A percentile compares a stretch with the other conserved stretches of the same genome.
Evolutionary conservation across 2,329 filamentous ascomycete species (phyloP).

Genomic region (Colletotrichum sublineola): DNA sequence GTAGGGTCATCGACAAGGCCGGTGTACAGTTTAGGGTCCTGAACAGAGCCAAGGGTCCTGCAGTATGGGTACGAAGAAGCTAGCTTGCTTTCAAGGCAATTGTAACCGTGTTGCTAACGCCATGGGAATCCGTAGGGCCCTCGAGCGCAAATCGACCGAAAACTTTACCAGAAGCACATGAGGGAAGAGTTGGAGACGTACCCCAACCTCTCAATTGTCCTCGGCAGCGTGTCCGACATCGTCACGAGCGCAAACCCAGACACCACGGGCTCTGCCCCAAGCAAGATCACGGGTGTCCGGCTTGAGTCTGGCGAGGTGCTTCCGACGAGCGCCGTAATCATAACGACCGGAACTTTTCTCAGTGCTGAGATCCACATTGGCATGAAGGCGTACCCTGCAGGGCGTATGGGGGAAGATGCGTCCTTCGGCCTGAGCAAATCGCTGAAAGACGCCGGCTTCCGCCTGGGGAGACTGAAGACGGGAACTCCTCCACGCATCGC

Average conservation of each 20-base stretch:
- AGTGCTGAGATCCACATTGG: conserved; percentile 98
- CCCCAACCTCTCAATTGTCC: conserved; percentile 82
- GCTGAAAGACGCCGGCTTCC: conserved; percentile 87
- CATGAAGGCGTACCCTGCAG: conserved; percentile 84
- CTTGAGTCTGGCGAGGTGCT: conserved; percentile 90
- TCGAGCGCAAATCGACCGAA: conserved; percentile 93
- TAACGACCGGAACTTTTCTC: conserved; percentile 96
- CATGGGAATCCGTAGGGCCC: conserved; percentile 70
- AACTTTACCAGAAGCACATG: conserved; percentile 92
- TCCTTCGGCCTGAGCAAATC: conserved; percentile 95
- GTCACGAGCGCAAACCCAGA: conserved; percentile 74
- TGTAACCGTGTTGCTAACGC: background rate
- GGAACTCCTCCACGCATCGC: conserved; percentile 93
- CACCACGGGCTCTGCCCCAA: conserved; percentile 51
- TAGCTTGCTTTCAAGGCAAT: background rate
- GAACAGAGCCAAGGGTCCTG: conserved; percentile 91
- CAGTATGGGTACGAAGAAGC: conserved; percentile 78
- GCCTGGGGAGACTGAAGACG: conserved; percentile 91
- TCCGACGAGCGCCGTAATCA: conserved; percentile 84
- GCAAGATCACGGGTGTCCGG: conserved; percentile 81
- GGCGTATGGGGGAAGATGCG: conserved; percentile 92
- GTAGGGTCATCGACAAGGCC: conserved; percentile 90
- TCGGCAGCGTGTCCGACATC: conserved; percentile 93
- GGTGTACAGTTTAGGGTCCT: conserved; percentile 94
- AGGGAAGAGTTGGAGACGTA: conserved; percentile 84